These are phyloP conservation scores for Blastobotrys buckinghamii DNA, from an alignment of 1,139 yeast genomes.

Conservation along the genomic window DNA sequence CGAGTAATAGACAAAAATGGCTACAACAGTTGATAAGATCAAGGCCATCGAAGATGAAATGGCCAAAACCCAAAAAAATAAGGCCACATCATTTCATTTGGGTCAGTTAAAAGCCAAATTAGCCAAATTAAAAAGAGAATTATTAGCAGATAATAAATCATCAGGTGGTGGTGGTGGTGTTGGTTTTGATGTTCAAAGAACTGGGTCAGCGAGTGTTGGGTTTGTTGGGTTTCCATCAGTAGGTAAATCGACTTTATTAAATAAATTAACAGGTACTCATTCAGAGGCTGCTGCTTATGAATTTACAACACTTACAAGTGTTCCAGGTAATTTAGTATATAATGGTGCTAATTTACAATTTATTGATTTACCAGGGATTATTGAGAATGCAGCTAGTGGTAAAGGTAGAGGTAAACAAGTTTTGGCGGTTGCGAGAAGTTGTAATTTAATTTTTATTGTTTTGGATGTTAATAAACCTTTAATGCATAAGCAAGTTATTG, in stretches of 20 bases:
- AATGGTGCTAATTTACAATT: conserved; percentile 97
- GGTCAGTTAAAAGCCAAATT: conserved; percentile 95
- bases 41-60: conserved; percentile 74
- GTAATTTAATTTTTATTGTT: conserved; percentile 85
- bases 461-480: conserved; percentile 94
- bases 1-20: conserved; percentile 33
- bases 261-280: conserved; percentile 89
- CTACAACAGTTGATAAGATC: conserved; percentile 77
- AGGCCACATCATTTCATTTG: conserved; percentile 92
- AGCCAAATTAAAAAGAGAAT: conserved; percentile 89
- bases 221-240: conserved; percentile 98
- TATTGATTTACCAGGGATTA: conserved; percentile 97
- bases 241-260: conserved; percentile 80
- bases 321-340: conserved; percentile 92
- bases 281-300: conserved; percentile 97
- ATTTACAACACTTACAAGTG: conserved; percentile 94
- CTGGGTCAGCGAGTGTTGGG: conserved; percentile 96
- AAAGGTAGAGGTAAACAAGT: conserved; percentile 99
- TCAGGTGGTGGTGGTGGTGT: conserved; percentile 85
- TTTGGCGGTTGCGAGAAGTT: conserved; percentile 96
- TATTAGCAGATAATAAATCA: conserved; percentile 70
- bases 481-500: conserved; percentile 88
- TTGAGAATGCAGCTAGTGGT: conserved; percentile 98
- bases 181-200: conserved; percentile 96
- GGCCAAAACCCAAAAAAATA: conserved; percentile 94